phyloP scores from a whole-genome alignment of 106 monocot genomes.

The Dendrobium catenatum region DNA sequence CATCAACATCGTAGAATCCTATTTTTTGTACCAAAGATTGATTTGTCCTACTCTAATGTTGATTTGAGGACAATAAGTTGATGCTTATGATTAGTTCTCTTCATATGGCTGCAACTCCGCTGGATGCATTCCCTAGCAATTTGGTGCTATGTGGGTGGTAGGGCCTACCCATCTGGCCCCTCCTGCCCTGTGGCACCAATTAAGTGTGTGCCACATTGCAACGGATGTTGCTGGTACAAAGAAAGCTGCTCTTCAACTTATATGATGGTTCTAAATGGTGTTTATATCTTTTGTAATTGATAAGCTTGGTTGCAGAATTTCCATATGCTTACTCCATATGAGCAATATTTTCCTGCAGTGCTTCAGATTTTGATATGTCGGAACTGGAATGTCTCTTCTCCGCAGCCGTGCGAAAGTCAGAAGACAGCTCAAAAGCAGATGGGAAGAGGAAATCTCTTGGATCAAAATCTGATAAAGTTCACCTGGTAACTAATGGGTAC shows the following conservation, averaged over 20 bases:
- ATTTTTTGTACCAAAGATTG: not conserved
- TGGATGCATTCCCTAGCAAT: not conserved
- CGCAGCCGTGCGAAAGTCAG: slow-evolving; percentile 67
- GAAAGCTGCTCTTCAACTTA: not conserved
- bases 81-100: slow-evolving; percentile 2
- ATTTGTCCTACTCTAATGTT: slow-evolving; percentile 1
- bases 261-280: not conserved
- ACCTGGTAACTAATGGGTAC: slow-evolving; percentile 53
- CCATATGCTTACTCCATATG: not conserved
- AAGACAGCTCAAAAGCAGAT: slow-evolving; percentile 61
- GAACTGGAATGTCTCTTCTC: slow-evolving; percentile 93
- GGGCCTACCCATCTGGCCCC: not conserved
- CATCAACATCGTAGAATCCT: not conserved
- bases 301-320: not conserved
- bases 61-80: not conserved
- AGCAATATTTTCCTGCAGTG: slow-evolving; percentile 31
- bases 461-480: slow-evolving; percentile 90
- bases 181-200: not conserved
- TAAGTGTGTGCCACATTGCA: not conserved
- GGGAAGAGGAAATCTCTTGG: slow-evolving; percentile 90
- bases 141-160: not conserved
- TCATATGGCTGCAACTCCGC: not conserved
- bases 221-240: not conserved
- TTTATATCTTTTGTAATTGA: not conserved
- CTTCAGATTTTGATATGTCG: slow-evolving; percentile 87